A percentile compares a stretch with the other conserved stretches of the same genome.
Conservation (phyloP, 2,329 filamentous ascomycete species). For the Conoideocrella luteorostrata region DNA sequence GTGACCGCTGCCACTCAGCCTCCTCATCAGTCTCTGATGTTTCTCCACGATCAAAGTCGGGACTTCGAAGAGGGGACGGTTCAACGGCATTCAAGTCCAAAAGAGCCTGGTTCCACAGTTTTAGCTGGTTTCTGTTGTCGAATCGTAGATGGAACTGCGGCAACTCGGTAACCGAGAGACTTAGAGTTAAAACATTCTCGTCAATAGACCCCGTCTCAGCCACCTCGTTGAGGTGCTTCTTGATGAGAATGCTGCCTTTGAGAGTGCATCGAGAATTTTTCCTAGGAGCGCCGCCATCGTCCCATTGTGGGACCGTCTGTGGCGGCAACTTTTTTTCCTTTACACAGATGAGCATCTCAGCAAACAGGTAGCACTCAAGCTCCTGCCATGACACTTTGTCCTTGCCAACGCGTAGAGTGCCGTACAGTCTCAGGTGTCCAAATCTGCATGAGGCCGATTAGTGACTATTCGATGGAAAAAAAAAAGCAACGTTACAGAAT, state of each 20-base stretch:
- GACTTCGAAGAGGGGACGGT: slow-evolving; percentile 54
- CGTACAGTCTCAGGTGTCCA: slow-evolving; percentile 84
- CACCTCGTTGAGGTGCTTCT: slow-evolving; percentile 92
- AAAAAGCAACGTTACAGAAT: background rate
- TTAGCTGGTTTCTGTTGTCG: slow-evolving; percentile 73
- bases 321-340: slow-evolving; percentile 80
- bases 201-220: slow-evolving; percentile 63
- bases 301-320: slow-evolving; percentile 55
- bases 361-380: slow-evolving; percentile 92
- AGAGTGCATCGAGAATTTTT: slow-evolving; percentile 76
- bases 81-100: slow-evolving; percentile 74
- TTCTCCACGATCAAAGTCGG: slow-evolving; percentile 73
- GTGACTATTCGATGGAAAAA: background rate
- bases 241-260: slow-evolving; percentile 96
- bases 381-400: slow-evolving; percentile 97
- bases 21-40: slow-evolving; percentile 83
- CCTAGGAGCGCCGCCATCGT: slow-evolving; percentile 48
- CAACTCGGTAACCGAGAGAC: slow-evolving; percentile 83
- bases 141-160: slow-evolving; percentile 93
- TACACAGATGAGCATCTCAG: slow-evolving; percentile 98
- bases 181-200: slow-evolving; percentile 80
- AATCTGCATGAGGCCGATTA: slow-evolving; percentile 51
- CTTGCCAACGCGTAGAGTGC: slow-evolving; percentile 87
- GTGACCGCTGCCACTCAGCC: slow-evolving; percentile 61
- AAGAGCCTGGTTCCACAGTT: slow-evolving; percentile 83